Evolutionary conservation across 352 stramenopile genomes (phyloP), one percentile per base, ranked within the genome.

Genomic region (Pythium insidiosum): DNA sequence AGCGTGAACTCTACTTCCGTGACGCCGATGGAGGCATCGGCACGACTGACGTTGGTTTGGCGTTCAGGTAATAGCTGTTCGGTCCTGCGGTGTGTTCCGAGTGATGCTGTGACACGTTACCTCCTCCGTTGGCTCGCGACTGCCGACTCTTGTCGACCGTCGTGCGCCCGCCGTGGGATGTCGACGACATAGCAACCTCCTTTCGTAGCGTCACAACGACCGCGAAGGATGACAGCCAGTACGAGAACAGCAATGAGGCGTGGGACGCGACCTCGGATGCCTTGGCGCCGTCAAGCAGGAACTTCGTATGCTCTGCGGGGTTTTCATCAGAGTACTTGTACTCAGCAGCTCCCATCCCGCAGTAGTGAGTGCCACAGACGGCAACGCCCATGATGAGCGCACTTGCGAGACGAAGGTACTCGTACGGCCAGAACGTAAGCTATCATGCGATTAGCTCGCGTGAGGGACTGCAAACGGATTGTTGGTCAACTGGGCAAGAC

Each of bases 351-450:
- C 57, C 58, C 72, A 87, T 84, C 33, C 74, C 74, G 0, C 38
- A 51, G 54, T 84, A 87, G 43, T 87, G 74, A 6, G 74, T 84
- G 12, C 72, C 72, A 21, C 71, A 87, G 25, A 87, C 72, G 12
- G 72, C 74, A 28, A 82, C 47, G 6, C 74, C 72, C 74, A 87
- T 87, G 44, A 84, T 73, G 13, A 84, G 38, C 28, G 69, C 69
- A 33, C 69, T 85, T 1, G 50, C 67, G 0, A 87, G 22, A 13
- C 74, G 68, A 19, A 87, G 59, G 3, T 41, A 40, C 25, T 84
- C 67, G 24, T 56, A 66, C 10, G 73, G 72, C 53, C 63, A 84
- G 39, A 87, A 85, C 16, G 74, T 83, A 9, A 82, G 45, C 64
- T 84, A 25, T n/a, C n/a, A 6, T 13, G 5, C 4, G 13, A 45